Percentiles rank a stretch among this genome's conserved stretches.
Conservation (phyloP, 2,329 filamentous ascomycete species). For the Diaporthe vexans region DNA sequence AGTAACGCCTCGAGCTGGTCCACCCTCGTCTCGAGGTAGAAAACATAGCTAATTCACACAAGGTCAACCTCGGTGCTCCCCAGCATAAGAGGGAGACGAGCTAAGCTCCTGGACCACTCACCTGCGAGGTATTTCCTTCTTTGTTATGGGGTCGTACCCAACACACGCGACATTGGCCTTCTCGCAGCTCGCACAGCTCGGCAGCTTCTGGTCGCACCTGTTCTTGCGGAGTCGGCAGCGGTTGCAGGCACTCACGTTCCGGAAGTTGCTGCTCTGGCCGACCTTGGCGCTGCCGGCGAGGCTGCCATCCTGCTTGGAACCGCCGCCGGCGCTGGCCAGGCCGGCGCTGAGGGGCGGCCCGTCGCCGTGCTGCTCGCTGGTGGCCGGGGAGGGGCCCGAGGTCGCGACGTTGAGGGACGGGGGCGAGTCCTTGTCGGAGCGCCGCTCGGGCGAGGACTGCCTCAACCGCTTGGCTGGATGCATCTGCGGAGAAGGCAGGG, state of each 20-base stretch:
- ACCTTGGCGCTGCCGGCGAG: constrained; percentile 55
- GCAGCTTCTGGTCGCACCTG: constrained; percentile 92
- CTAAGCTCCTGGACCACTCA: constrained; percentile 68
- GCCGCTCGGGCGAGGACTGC: constrained; percentile 60
- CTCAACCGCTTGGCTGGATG: constrained; percentile 71
- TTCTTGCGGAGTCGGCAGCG: constrained; percentile 94
- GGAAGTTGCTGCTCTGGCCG: constrained; percentile 77
- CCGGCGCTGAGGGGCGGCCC: constrained; percentile 47
- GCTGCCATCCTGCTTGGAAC: constrained; percentile 42
- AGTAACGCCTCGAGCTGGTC: constrained; percentile 86
- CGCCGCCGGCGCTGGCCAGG: constrained; percentile 49
- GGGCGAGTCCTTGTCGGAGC: constrained; percentile 56
- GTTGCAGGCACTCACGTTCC: constrained; percentile 95
- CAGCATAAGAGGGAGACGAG: background rate
- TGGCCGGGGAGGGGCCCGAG: constrained; percentile 54
- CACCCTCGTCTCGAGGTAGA: constrained; percentile 90
- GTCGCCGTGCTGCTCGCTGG: constrained; percentile 46
- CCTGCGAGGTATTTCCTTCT: constrained; percentile 92
- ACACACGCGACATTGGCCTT: constrained; percentile 94
- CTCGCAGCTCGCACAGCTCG: constrained; percentile 91
- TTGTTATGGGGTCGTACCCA: constrained; percentile 96
- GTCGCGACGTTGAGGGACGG: constrained; percentile 54
- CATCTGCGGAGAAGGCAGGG: constrained; percentile 63
- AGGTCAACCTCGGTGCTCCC: background rate
- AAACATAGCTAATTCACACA: constrained; percentile 78